These are phyloP conservation scores for Barbatosphaeria neglecta DNA, from an alignment of 495 filamentous ascomycete genomes.

Conservation along the genomic window DNA sequence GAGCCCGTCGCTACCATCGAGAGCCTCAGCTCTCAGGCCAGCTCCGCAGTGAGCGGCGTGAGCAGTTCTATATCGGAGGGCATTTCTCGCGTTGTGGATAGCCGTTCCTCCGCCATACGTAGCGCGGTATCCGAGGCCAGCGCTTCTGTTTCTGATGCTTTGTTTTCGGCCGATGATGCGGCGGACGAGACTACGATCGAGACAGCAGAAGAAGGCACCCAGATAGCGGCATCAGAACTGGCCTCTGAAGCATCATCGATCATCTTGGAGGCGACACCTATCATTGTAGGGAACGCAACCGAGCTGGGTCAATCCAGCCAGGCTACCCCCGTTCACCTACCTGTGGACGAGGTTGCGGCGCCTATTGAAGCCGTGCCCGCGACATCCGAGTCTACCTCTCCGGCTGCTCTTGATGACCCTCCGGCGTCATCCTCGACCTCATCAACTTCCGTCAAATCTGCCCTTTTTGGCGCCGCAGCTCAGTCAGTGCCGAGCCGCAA, in stretches of 20 bases:
- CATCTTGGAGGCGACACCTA: slow-evolving; percentile 11
- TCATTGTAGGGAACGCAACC: slow-evolving; percentile 13
- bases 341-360: slow-evolving; percentile 5
- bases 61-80: background rate
- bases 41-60: slow-evolving; percentile 9
- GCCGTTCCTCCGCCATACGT: background rate
- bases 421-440: background rate
- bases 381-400: background rate
- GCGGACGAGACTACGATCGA: slow-evolving; percentile 3
- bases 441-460: slow-evolving; percentile 21
- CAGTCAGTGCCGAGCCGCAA: slow-evolving; percentile 28
- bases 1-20: slow-evolving; percentile 16
- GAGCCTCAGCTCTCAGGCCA: slow-evolving; percentile 18
- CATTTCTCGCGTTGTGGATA: background rate
- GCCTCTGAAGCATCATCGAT: slow-evolving; percentile 8
- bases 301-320: slow-evolving; percentile 33
- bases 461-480: slow-evolving; percentile 32
- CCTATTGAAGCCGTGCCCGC: background rate
- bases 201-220: slow-evolving; percentile 1
- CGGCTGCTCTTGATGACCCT: background rate
- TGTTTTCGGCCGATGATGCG: background rate
- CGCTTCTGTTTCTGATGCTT: background rate
- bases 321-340: slow-evolving; percentile 39
- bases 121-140: background rate
- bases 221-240: slow-evolving; percentile 4